Conservation (phyloP, 1,284 basidiomycete genomes). For the Cryptococcus jaspeensis region DNA sequence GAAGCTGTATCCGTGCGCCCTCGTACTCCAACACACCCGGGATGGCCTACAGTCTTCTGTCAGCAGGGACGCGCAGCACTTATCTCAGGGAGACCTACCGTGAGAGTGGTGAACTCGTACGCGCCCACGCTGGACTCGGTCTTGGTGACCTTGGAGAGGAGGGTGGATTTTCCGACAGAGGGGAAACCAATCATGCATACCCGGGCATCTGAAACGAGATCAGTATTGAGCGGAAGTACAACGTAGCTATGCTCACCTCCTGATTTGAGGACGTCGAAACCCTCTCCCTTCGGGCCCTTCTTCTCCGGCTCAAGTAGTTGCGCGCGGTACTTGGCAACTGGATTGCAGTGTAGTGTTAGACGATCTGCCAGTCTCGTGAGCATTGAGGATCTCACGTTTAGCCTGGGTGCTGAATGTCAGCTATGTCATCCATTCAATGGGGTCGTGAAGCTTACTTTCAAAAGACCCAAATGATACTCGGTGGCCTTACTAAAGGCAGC, state of each 20-base stretch:
- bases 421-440: neutral
- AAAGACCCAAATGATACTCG: conserved; percentile 72
- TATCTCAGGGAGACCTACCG: conserved; percentile 62
- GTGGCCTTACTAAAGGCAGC: conserved; percentile 62
- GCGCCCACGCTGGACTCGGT: conserved; percentile 85
- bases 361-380: neutral
- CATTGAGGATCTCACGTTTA: conserved; percentile 29
- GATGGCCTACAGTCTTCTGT: conserved; percentile 64
- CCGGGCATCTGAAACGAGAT: conserved; percentile 63
- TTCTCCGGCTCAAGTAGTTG: conserved; percentile 81
- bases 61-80: too few relatives aligned
- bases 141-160: conserved; percentile 87
- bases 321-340: conserved; percentile 80
- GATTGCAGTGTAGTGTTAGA: neutral
- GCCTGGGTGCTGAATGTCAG: conserved; percentile 25
- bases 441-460: conserved; percentile 30
- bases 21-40: conserved; percentile 92
- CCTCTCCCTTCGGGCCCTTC: conserved; percentile 75
- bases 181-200: conserved; percentile 93
- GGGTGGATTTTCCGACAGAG: conserved; percentile 92
- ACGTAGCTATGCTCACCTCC: conserved; percentile 56
- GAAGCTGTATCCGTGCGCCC: conserved; percentile 86
- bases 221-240: conserved; percentile 2
- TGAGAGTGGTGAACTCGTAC: conserved; percentile 94
- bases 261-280: conserved; percentile 91